Percentiles rank a stretch among this genome's conserved stretches.
Evolutionary conservation across 371 early-diverging fungal genomes (phyloP).

Genomic region (Rhizopus sp.): DNA sequence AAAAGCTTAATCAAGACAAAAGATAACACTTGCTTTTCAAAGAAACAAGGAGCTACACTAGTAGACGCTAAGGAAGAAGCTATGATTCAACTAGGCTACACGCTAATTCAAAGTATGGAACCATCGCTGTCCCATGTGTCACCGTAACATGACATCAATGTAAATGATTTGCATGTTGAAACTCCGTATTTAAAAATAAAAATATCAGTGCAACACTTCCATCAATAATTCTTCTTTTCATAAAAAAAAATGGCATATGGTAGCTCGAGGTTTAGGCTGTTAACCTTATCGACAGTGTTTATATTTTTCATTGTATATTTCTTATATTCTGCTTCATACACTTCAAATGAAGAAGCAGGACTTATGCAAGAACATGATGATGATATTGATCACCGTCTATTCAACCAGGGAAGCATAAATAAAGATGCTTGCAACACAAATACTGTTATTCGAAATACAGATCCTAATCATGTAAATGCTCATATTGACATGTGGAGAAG

Average conservation of each 20-base stretch:
- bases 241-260: neutral
- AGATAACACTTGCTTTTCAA: slow-evolving; percentile 20
- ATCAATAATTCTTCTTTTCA: neutral
- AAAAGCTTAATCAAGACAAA: slow-evolving; percentile 21
- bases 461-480: slow-evolving; percentile 42
- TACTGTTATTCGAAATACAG: slow-evolving; percentile 32
- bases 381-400: neutral
- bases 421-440: slow-evolving; percentile 19
- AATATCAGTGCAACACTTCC: neutral
- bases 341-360: neutral
- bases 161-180: neutral
- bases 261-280: neutral
- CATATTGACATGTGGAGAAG: slow-evolving; percentile 38
- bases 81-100: slow-evolving; percentile 36
- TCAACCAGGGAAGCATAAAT: neutral
- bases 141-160: neutral
- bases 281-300: too few species aligned
- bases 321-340: neutral
- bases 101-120: slow-evolving; percentile 18
- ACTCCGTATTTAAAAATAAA: neutral
- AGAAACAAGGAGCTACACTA: slow-evolving; percentile 23
- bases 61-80: slow-evolving; percentile 28
- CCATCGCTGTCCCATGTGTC: neutral
- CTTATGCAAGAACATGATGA: neutral
- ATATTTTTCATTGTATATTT: neutral